Base-by-base conservation (phyloP, 768 basidiomycete genomes). In the Boletus reticuloceps region DNA sequence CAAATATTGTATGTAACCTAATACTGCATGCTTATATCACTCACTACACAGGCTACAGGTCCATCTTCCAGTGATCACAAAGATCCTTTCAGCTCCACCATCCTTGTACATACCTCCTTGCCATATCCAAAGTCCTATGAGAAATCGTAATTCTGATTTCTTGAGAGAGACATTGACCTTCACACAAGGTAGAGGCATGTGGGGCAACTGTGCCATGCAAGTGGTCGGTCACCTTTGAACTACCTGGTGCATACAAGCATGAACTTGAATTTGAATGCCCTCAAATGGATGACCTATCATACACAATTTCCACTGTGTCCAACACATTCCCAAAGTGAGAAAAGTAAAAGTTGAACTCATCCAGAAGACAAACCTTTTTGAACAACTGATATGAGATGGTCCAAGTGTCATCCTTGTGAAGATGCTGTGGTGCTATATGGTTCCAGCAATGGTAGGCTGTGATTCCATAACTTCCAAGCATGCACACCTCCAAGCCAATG, bases 171-270 rank as follows among this genome's bases (percentile, higher is more conserved):
- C 2, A 17, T 37, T 39, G 0, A 11, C 51, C 54, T 0, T 3
- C 0, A 3, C 1, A 1, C 29, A 51, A 39, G 0, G 61, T 62
- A 1, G 61, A 61, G 2, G 48, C 20, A 0, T 44, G n/a, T 1
- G 43, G 58, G 6, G 60, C 58, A 4, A 59, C 49, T 1, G 54
- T 56, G 0, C 58, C 60, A 36, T 61, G 60, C 40, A 59, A 1
- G 12, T 59, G n/a, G n/a, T n/a, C n/a, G 22, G 1, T 59, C 54
- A 1, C 54, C 60, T 36, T 17, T 42, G 19, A 62, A 62, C 58
- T 58, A 62, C 55, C 55, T 61, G 12, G 3, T 27, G 27, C 27
- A 27, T 27, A 27, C 1, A 0, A 27, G 7, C 27, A 27, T 27
- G 27, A 27, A 5, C 6, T 27, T 27, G 5, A 27, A 27, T 27